phyloP scores from a whole-genome alignment of 1,284 basidiomycete species.

The Ceratobasidium papillatum region DNA sequence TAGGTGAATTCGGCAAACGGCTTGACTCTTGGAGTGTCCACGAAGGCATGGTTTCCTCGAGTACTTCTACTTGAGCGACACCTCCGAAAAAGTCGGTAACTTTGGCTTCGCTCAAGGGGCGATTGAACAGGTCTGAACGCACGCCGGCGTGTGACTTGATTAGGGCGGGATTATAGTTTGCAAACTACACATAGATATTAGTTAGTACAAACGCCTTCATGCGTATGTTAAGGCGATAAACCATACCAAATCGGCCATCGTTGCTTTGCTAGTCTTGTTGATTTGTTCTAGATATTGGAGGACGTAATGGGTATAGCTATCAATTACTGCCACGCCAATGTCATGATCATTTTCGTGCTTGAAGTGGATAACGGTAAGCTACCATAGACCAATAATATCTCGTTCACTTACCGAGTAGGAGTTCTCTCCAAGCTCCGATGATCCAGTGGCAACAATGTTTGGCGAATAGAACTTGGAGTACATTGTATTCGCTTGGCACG shows the following conservation, averaged over 20 bases:
- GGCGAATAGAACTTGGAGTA: slow-evolving; percentile 95
- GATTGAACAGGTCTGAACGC: slow-evolving; percentile 80
- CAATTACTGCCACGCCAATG: slow-evolving; percentile 95
- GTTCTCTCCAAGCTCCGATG: slow-evolving; percentile 86
- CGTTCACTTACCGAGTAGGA: slow-evolving; percentile 83
- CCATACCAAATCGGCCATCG: slow-evolving; percentile 85
- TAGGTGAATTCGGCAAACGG: background rate
- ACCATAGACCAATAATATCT: background rate
- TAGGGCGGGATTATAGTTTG: slow-evolving; percentile 74
- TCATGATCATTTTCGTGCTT: slow-evolving; percentile 93
- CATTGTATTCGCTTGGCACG: slow-evolving; percentile 97
- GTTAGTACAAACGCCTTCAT: background rate
- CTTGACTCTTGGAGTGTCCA: background rate
- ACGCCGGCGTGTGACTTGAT: slow-evolving; percentile 90
- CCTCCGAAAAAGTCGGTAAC: slow-evolving; percentile 98
- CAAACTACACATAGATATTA: slow-evolving; percentile 64
- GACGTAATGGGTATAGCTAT: slow-evolving; percentile 92
- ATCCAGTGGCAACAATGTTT: slow-evolving; percentile 94
- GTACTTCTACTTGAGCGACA: slow-evolving; percentile 80
- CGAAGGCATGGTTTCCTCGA: slow-evolving; percentile 36
- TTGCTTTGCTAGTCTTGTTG: slow-evolving; percentile 85
- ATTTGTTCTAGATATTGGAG: slow-evolving; percentile 91
- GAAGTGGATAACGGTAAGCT: slow-evolving; percentile 4
- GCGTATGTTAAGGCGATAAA: background rate
- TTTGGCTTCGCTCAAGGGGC: slow-evolving; percentile 73